Percentiles rank a stretch among this genome's conserved stretches.
These are phyloP conservation scores for Chloranthus sessilifolius DNA, from an alignment of 164 flowering plant genomes.

Conservation along the genomic window DNA sequence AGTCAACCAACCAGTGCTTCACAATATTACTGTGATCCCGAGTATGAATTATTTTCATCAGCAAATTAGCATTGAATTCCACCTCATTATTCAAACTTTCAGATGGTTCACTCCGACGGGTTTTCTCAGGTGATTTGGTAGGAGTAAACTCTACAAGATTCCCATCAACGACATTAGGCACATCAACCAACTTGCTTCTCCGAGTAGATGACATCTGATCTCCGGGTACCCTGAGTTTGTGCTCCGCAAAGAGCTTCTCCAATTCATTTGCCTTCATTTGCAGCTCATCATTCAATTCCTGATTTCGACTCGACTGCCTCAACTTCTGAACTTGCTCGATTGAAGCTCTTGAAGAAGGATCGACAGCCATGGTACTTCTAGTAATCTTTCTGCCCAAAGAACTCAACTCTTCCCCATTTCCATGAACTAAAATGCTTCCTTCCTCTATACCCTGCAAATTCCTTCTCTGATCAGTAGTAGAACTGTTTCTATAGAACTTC, in stretches of 20 bases:
- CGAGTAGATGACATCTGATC: constrained; percentile 57
- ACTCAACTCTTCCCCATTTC: constrained; percentile 20
- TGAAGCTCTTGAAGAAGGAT: constrained; percentile 16
- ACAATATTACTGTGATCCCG: constrained; percentile 23
- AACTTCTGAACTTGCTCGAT: constrained; percentile 58
- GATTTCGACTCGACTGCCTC: constrained; percentile 73
- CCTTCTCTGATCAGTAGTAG: constrained; percentile 37
- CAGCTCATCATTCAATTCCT: constrained; percentile 83
- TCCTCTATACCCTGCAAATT: constrained; percentile 33
- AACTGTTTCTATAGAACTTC: constrained; percentile 43
- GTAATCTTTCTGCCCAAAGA: constrained; percentile 19
- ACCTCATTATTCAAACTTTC: constrained; percentile 24
- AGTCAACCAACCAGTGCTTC: constrained; percentile 37
- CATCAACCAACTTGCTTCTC: constrained; percentile 47
- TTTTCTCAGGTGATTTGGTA: constrained; percentile 24
- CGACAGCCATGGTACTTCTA: constrained; percentile 30
- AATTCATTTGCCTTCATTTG: constrained; percentile 92
- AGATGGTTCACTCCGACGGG: constrained; percentile 19
- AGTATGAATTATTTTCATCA: constrained; percentile 27
- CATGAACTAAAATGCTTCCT: constrained; percentile 19
- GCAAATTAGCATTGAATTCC: constrained; percentile 28
- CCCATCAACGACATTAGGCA: constrained; percentile 19
- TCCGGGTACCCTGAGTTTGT: constrained; percentile 76
- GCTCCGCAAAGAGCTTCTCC: constrained; percentile 96
- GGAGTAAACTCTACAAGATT: constrained; percentile 31